Evolutionary conservation across 257 asterid genomes (phyloP), one percentile per base, ranked within the genome.

Genomic region (Perilla frutescens): DNA sequence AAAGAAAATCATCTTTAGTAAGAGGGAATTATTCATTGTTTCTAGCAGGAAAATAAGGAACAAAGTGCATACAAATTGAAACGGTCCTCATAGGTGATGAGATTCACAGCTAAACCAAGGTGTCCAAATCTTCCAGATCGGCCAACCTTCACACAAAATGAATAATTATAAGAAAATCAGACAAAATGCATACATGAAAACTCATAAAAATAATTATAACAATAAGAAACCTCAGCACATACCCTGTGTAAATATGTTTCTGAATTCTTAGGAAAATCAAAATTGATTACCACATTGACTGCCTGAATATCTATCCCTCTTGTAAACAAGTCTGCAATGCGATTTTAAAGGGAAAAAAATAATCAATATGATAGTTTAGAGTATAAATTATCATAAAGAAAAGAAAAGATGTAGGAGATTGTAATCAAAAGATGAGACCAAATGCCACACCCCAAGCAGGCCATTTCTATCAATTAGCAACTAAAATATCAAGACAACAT

Each of bases 51-150:
- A 62, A 63, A 41, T 8, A 63, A 4, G 12, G 68, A 68, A 69
- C 8, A 45, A 10, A 4, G 34, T 34, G 75, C 96, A 64, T 89
- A 89, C 96, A 91, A 78, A 83, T 91, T 91, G 75, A 91, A 91
- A 76, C 97, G 96, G 74, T 88, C 96, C 79, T 89, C 97, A 26
- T 71, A 92, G 72, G 96, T 90, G 71, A 90, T 90, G 85, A 92
- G 87, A 84, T 87, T 91, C 83, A 89, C 97, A 63, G 97, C 97
- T 66, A 91, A 79, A 47, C 97, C 97, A 83, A 91, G 97, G 83
- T 91, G 96, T 68, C 97, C 97, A 74, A 87, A 91, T 81, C 97
- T 86, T 79, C 97, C 97, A 3, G 97, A 91, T 75, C 97, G 89
- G 71, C 97, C 97, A 81, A 91, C 97, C 97, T 91, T 74, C 72